phyloP scores from a whole-genome alignment of 306 rosid genomes.

The Comarum palustre region DNA sequence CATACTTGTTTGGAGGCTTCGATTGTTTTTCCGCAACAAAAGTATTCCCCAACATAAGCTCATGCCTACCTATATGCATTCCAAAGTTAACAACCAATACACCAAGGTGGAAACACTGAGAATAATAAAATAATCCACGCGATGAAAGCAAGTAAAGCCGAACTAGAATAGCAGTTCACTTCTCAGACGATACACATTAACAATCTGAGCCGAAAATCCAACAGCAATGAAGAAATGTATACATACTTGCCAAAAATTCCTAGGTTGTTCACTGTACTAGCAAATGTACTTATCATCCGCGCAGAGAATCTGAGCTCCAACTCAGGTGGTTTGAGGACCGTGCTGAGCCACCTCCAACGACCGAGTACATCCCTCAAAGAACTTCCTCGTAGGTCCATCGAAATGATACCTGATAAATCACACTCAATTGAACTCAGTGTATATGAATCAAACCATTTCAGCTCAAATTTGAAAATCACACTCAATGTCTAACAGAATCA shows the following conservation, averaged over 20 bases:
- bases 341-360: constrained; percentile 49
- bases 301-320: constrained; percentile 90
- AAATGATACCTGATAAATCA: constrained; percentile 63
- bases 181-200: not conserved
- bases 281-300: constrained; percentile 86
- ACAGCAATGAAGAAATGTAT: no score
- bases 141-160: not conserved
- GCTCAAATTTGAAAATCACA: not conserved
- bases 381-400: constrained; percentile 68
- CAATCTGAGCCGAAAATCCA: not conserved
- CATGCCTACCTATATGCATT: constrained; percentile 68
- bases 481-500: no score
- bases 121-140: not conserved
- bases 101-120: not conserved
- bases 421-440: not conserved
- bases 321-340: constrained; percentile 75
- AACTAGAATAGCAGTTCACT: not conserved
- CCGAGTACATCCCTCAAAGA: constrained; percentile 99
- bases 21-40: constrained; percentile 44
- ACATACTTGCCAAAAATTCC: constrained; percentile 76
- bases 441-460: not conserved
- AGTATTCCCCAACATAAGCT: constrained; percentile 76
- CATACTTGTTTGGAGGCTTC: constrained; percentile 71
- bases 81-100: constrained; percentile 7
- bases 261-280: constrained; percentile 61